Evolutionary conservation across 1,284 basidiomycete genomes (phyloP), one percentile per base, ranked within the genome.

Genomic region (Ganoderma resinaceum): DNA sequence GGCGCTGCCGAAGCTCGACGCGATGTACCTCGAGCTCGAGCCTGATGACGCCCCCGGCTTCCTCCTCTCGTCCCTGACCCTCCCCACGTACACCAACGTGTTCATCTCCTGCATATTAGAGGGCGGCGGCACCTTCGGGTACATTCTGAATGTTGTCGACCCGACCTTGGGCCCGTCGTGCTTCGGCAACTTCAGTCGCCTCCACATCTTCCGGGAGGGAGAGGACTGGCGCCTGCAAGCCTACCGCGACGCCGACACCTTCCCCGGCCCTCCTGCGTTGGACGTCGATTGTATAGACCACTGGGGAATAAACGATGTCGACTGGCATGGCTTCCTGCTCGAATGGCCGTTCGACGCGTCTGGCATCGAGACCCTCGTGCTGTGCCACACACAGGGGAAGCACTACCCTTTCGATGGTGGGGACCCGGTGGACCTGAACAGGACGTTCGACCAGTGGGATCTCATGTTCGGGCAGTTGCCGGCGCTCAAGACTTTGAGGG

Each of bases 321-420:
- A 38, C 37, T 38, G 37, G 37, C 2, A 8, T 38, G 37, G 37
- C 6, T 38, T 38, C 37, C 37, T 38, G 11, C 14, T 38, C 42
- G 16, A 2, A n/a, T 43, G 42, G 52, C 29, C 52, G 14, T 55
- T 55, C 29, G 52, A 60, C 16, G 14, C 23, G 35, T 60, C 58
- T 2, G 37, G 23, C 5, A 60, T 60, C 37, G 58, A 60, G 42
- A 69, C 65, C 33, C 66, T 66, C 4, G 64, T 58, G 38, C 68
- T 63, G 23, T 37, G 12, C 11, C 37, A 60, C 29, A 67, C 59
- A 20, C 63, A 53, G 20, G 64, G 14, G 16, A 61, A 6, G 29
- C 18, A 55, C 20, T 1, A 1, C 20, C 18, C 20, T 12, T 11
- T 58, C 23, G 57, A n/a, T 20, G n/a, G 37, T 6, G 57, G n/a